Evolutionary conservation across 805 yeast species (phyloP).

Genomic region (Candida maltosa): DNA sequence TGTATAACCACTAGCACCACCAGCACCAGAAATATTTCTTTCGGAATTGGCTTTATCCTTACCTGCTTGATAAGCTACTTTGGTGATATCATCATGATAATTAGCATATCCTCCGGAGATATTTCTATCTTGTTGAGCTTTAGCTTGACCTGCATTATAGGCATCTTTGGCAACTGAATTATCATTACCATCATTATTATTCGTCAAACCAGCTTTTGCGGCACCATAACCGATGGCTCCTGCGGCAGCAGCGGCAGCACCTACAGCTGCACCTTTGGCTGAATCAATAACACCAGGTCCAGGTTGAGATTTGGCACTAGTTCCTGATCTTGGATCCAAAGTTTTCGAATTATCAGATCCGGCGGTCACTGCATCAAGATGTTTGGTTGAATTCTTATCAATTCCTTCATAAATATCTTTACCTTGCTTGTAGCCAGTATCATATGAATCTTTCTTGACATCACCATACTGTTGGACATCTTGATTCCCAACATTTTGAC

Average conservation of each 20-base stretch:
- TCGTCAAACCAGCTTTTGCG: neutral
- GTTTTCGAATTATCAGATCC: neutral
- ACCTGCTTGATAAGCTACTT: conserved; percentile 2
- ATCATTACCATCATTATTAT: too few species aligned
- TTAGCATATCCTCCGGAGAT: conserved; percentile 5
- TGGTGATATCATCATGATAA: conserved; percentile 7
- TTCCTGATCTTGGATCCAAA: neutral
- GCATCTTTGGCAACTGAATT: too few species aligned
- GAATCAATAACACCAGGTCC: neutral
- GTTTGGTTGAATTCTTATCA: neutral
- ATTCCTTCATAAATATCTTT: neutral
- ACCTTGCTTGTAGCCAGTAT: conserved; percentile 4
- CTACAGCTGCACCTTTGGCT: conserved; percentile 3
- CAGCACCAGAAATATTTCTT: conserved; percentile 2
- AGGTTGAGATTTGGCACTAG: conserved; percentile 1
- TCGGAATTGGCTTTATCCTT: conserved; percentile 2
- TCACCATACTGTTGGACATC: neutral
- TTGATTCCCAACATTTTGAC: neutral
- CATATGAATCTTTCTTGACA: neutral
- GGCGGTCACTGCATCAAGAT: neutral
- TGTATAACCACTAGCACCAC: conserved; percentile 7
- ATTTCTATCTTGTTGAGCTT: neutral
- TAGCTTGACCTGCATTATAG: conserved; percentile 2
- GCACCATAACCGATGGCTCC: conserved; percentile 1
- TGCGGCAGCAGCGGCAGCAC: conserved; percentile 9